Percentiles rank a stretch among this genome's conserved stretches.
These are phyloP conservation scores for Flammula alnicola DNA, from an alignment of 1,284 basidiomycete species.

Conservation along the genomic window DNA sequence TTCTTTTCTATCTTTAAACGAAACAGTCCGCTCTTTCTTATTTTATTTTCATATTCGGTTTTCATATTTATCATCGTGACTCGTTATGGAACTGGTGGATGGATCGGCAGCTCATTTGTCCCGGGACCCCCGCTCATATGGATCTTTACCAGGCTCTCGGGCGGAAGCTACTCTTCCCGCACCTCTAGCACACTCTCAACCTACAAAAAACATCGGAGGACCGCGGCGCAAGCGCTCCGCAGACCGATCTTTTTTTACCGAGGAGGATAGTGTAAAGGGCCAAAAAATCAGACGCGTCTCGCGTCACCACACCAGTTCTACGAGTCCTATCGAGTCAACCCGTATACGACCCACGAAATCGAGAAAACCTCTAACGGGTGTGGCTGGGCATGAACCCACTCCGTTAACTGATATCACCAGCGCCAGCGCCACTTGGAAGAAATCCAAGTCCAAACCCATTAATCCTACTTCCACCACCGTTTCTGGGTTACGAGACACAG, in stretches of 20 bases:
- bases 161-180: slow-evolving; percentile 5
- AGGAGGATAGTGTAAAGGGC: slow-evolving; percentile 7
- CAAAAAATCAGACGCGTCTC: slow-evolving; percentile 15
- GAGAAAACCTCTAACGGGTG: slow-evolving; percentile 14
- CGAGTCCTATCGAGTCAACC: slow-evolving; percentile 12
- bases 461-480: slow-evolving; percentile 11
- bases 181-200: slow-evolving; percentile 8
- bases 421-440: slow-evolving; percentile 21
- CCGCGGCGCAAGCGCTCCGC: slow-evolving; percentile 21
- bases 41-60: too few species aligned
- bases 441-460: slow-evolving; percentile 7
- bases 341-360: slow-evolving; percentile 9
- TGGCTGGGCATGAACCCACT: slow-evolving; percentile 16
- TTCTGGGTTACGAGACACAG: neutral
- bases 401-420: slow-evolving; percentile 14
- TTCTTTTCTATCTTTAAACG: too few species aligned
- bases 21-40: too few species aligned
- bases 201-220: slow-evolving; percentile 9
- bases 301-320: slow-evolving; percentile 12
- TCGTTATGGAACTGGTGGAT: slow-evolving; percentile 14
- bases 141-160: slow-evolving; percentile 18
- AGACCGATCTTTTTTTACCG: slow-evolving; percentile 17
- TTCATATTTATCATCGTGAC: slow-evolving; percentile 11
- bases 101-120: slow-evolving; percentile 22
- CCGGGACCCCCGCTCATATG: slow-evolving; percentile 17